These are phyloP conservation scores for Diaporthe nobilis DNA, from an alignment of 2,329 filamentous ascomycete genomes.

Conservation along the genomic window DNA sequence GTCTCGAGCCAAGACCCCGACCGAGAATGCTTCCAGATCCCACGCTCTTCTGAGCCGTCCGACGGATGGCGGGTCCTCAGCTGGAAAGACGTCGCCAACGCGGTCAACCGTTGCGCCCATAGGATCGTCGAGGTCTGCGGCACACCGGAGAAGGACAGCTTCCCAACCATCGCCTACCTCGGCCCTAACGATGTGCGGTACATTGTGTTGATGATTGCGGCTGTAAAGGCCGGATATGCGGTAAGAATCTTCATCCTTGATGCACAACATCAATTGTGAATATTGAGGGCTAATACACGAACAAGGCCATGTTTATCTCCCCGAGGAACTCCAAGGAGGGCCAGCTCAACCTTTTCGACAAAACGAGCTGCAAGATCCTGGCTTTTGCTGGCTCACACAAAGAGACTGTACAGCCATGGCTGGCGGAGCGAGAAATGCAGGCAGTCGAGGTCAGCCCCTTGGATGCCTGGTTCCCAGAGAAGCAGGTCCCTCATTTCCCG, in stretches of 20 bases:
- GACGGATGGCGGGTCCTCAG: conserved; percentile 40
- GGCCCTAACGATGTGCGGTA: conserved; percentile 41
- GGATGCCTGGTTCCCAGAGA: conserved; percentile 54
- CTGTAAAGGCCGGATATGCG: conserved; percentile 42
- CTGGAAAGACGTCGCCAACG: conserved; percentile 40
- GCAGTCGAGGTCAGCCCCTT: conserved; percentile 52
- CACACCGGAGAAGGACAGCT: conserved; percentile 33
- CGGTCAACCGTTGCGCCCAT: conserved; percentile 39
- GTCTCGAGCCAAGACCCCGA: conserved; percentile 35
- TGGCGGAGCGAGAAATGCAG: conserved; percentile 56
- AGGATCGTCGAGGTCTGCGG: conserved; percentile 38
- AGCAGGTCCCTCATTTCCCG: conserved; percentile 52
- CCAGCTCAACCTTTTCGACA: conserved; percentile 60
- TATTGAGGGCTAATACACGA: background rate
- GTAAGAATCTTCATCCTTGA: conserved; percentile 17
- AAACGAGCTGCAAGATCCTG: conserved; percentile 58
- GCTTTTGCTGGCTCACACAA: conserved; percentile 51
- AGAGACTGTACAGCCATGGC: conserved; percentile 53
- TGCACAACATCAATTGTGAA: no score
- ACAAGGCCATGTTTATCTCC: conserved; percentile 59
- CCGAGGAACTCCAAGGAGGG: conserved; percentile 61
- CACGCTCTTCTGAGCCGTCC: conserved; percentile 30
- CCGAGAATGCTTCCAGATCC: conserved; percentile 41
- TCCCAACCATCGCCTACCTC: conserved; percentile 40
- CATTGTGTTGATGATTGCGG: conserved; percentile 37